Evolutionary conservation across 805 yeast species (phyloP).

Genomic region (Teunomyces lycoperdinae): DNA sequence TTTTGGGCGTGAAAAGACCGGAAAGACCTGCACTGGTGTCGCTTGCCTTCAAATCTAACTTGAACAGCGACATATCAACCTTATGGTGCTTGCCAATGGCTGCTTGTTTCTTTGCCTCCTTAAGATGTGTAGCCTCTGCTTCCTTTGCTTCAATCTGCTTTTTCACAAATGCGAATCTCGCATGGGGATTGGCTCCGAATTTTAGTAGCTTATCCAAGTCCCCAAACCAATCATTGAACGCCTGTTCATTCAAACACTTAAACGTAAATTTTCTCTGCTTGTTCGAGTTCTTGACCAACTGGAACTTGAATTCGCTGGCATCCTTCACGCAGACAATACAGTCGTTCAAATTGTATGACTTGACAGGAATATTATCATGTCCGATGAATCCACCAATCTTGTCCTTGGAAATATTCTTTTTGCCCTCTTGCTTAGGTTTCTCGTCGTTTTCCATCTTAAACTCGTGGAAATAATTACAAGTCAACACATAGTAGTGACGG

Average conservation of each 20-base stretch:
- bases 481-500: conserved; percentile 35
- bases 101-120: conserved; percentile 4
- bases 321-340: conserved; percentile 30
- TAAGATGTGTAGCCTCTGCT: conserved; percentile 8
- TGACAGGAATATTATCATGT: conserved; percentile 37
- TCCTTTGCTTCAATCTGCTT: conserved; percentile 33
- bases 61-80: background rate
- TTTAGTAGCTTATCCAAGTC: conserved; percentile 53
- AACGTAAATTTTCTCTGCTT: conserved; percentile 35
- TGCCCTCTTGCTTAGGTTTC: conserved; percentile 7
- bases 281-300: conserved; percentile 26
- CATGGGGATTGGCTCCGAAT: conserved; percentile 42
- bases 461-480: conserved; percentile 44
- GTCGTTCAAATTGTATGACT: conserved; percentile 42
- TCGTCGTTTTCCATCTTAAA: conserved; percentile 31
- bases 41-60: conserved; percentile 1
- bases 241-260: conserved; percentile 43
- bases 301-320: conserved; percentile 33
- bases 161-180: conserved; percentile 49
- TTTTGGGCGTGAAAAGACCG: conserved; percentile 39
- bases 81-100: background rate
- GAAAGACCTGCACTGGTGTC: conserved; percentile 16
- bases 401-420: conserved; percentile 21
- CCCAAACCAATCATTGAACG: conserved; percentile 51
- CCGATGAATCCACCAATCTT: conserved; percentile 41